These are phyloP conservation scores for Monilinia polystroma DNA, from an alignment of 2,329 filamentous ascomycete species.

Conservation along the genomic window DNA sequence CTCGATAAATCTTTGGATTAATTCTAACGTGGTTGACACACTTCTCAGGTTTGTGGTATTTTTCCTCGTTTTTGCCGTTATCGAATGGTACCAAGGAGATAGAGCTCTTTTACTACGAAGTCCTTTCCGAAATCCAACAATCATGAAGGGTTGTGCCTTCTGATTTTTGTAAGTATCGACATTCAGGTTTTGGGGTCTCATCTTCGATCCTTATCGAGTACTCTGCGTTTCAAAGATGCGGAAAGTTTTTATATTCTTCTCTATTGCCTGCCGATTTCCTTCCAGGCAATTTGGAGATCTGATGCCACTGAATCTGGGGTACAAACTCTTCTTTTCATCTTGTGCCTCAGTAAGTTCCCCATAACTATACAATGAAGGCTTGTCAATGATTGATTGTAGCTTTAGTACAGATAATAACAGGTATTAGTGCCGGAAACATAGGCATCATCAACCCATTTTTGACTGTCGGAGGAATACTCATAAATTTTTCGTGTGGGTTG, in stretches of 20 bases:
- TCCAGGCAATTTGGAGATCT: constrained; percentile 45
- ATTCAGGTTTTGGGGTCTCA: too few species aligned
- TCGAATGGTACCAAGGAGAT: too few species aligned
- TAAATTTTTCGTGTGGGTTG: not conserved
- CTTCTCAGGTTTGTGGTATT: too few species aligned
- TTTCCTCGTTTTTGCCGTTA: too few species aligned
- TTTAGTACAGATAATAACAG: not conserved
- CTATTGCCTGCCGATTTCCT: constrained; percentile 43
- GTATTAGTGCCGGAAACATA: not conserved
- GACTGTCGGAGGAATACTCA: not conserved
- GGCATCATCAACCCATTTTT: not conserved
- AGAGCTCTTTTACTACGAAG: too few species aligned
- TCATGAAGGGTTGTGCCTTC: too few species aligned
- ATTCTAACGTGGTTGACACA: too few species aligned
- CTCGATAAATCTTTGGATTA: too few species aligned
- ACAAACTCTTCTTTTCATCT: constrained; percentile 41
- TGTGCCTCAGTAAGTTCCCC: not conserved
- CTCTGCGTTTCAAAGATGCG: constrained; percentile 30
- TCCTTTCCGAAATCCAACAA: too few species aligned
- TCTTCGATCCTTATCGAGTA: too few species aligned
- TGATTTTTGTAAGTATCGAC: too few species aligned
- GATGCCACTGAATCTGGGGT: constrained; percentile 34
- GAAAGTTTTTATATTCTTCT: constrained; percentile 44
- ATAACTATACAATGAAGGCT: not conserved
- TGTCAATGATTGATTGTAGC: not conserved